These are phyloP conservation scores for Viola odorata DNA, from an alignment of 345 rosid genomes.

Conservation along the genomic window DNA sequence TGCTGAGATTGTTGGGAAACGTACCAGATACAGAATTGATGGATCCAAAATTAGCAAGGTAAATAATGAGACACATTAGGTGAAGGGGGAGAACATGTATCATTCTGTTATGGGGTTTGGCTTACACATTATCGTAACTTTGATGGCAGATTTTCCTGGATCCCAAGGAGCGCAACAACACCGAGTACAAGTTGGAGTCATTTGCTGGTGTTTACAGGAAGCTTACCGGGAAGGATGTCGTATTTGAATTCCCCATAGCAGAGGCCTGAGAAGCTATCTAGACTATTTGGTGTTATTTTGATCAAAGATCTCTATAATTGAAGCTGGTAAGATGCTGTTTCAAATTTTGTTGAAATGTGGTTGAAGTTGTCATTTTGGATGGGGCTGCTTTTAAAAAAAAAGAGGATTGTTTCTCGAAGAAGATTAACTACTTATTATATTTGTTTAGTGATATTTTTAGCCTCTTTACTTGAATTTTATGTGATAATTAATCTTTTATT, in stretches of 20 bases:
- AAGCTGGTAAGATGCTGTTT: neutral
- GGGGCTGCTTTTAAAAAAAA: neutral
- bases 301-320: neutral
- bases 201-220: conserved; percentile 66
- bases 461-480: too few relatives aligned
- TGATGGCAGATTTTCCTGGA: conserved; percentile 50
- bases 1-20: conserved; percentile 95
- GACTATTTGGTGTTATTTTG: neutral
- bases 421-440: too few relatives aligned
- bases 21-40: conserved; percentile 62
- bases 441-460: too few relatives aligned
- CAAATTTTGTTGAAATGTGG: neutral
- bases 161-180: conserved; percentile 63
- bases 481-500: too few relatives aligned
- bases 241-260: conserved; percentile 54
- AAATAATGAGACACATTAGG: neutral
- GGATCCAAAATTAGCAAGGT: conserved; percentile 89
- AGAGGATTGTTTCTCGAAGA: too few relatives aligned
- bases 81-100: neutral
- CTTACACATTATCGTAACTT: neutral
- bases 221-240: conserved; percentile 71
- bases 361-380: neutral
- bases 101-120: neutral
- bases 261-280: conserved; percentile 24
- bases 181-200: conserved; percentile 66